Conservation (phyloP, 352 stramenopile genomes). For the Phytophthora niederhauseri region DNA sequence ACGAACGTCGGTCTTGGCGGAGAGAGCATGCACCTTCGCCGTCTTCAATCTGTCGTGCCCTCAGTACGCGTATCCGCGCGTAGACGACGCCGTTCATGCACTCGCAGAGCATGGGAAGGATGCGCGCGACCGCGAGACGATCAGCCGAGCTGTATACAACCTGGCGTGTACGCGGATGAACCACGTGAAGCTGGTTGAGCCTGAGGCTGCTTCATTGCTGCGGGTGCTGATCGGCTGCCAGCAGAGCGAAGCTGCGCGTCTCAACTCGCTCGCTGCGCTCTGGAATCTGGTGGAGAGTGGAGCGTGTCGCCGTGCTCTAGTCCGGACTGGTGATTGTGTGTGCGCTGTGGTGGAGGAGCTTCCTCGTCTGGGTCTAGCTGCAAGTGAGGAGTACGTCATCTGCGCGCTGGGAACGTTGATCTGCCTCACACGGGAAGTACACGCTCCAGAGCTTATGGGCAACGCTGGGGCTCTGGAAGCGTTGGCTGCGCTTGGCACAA, state of each 20-base stretch:
- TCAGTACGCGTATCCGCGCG: conserved; percentile 64
- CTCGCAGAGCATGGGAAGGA: conserved; percentile 60
- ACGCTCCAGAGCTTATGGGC: conserved; percentile 51
- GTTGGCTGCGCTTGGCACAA: conserved; percentile 39
- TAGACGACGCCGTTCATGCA: conserved; percentile 67
- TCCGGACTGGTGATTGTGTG: conserved; percentile 48
- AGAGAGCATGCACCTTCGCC: conserved; percentile 52
- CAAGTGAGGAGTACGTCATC: conserved; percentile 42
- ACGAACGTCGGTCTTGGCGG: conserved; percentile 39
- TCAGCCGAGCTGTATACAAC: conserved; percentile 75
- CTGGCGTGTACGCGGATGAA: conserved; percentile 66
- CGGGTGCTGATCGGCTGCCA: conserved; percentile 35
- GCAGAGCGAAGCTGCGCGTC: conserved; percentile 36
- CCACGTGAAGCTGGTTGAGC: conserved; percentile 67
- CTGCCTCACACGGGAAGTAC: conserved; percentile 36
- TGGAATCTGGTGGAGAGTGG: conserved; percentile 64
- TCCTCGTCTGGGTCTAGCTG: conserved; percentile 22
- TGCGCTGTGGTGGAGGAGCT: conserved; percentile 55
- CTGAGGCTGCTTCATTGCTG: conserved; percentile 49
- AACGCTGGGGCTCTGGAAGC: conserved; percentile 43
- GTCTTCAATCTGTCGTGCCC: conserved; percentile 77
- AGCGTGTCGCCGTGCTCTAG: conserved; percentile 52
- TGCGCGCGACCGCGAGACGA: conserved; percentile 42
- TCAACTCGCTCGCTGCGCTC: conserved; percentile 55
- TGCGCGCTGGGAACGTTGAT: conserved; percentile 48